Conservation (phyloP, 2,329 filamentous ascomycete species). For the Penicillium rolfsii region DNA sequence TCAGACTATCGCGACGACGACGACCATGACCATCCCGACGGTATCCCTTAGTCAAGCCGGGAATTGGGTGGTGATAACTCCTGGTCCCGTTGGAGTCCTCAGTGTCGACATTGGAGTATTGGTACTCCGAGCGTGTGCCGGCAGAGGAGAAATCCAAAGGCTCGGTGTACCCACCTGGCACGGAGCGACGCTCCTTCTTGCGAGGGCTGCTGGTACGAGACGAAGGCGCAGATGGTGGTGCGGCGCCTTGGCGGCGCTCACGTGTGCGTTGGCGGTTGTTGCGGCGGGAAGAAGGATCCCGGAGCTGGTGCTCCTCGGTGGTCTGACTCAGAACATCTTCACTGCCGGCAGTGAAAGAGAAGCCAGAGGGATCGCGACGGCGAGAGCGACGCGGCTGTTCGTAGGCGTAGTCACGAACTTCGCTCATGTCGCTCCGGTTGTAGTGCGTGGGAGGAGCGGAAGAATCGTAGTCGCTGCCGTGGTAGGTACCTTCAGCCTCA, state of each 20-base stretch:
- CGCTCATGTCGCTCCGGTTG: slow-evolving; percentile 51
- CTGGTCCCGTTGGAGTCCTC: slow-evolving; percentile 54
- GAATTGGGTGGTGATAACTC: slow-evolving; percentile 61
- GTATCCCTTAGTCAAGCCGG: slow-evolving; percentile 54
- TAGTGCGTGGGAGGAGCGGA: slow-evolving; percentile 62
- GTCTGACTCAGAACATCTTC: slow-evolving; percentile 47
- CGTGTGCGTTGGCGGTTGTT: slow-evolving; percentile 39
- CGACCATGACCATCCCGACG: slow-evolving; percentile 35
- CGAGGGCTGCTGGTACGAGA: slow-evolving; percentile 43
- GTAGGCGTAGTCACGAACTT: slow-evolving; percentile 50
- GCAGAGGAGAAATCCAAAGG: slow-evolving; percentile 49
- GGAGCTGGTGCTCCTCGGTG: slow-evolving; percentile 41
- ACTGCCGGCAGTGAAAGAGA: slow-evolving; percentile 56
- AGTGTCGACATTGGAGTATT: slow-evolving; percentile 47
- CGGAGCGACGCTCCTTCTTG: slow-evolving; percentile 41
- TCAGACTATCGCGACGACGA: slow-evolving; percentile 56
- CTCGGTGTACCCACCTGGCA: slow-evolving; percentile 48
- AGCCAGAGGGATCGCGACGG: slow-evolving; percentile 41
- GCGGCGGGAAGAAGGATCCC: slow-evolving; percentile 35
- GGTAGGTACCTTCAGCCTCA: slow-evolving; percentile 78
- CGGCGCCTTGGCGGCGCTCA: slow-evolving; percentile 30
- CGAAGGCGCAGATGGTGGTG: slow-evolving; percentile 30
- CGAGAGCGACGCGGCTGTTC: slow-evolving; percentile 31
- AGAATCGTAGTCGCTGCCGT: slow-evolving; percentile 72
- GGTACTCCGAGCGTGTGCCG: slow-evolving; percentile 43